Evolutionary conservation across 192 early-diverging fungal genomes (phyloP), one percentile per base, ranked within the genome.

Genomic region (Coemansia sp.): DNA sequence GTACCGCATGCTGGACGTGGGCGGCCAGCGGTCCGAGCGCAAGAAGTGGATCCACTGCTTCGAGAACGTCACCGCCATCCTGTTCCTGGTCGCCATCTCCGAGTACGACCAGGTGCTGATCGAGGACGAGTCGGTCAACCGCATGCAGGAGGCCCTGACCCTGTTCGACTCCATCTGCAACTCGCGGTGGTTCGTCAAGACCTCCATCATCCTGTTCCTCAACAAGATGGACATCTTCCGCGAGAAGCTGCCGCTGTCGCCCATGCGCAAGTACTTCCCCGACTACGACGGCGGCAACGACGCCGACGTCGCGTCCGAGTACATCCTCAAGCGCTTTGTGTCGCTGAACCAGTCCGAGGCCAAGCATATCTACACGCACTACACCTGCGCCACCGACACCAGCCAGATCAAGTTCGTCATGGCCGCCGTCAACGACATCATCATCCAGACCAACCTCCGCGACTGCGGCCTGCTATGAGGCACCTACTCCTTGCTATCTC

Each of bases 21-120:
- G 95, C 62, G 95, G 95, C 34, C 95, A 98, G 82, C 87, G 95
- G 36, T 94, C 91, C 35, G 95, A 98, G 80, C 84, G 95, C 62
- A 98, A 98, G 63, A 98, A 98, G 80, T 96, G 95, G 95, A 94
- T 95, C 58, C 95, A 95, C 76, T 98, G 93, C 61, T 98, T 98
- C 58, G 95, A 98, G 65, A 91, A 94, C 61, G 93, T 96, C 17
- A 96, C 91, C 1, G 89, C 92, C 4, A 93, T 98, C 55, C 81
- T 98, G 26, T 98, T 98, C 74, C 70, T 98, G 64, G 93, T 95
- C 15, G 95, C 95, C 26, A 93, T 95, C 47, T 85, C 83, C 22
- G 93, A 95, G 79, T 98, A 95, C 60, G 93, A 98, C 79, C 95
- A 98, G 78, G 82, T 92, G 8, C 75, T 95, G 26, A 86, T 93